Evolutionary conservation across 305 asterid genomes (phyloP), one percentile per base, ranked within the genome.

Genomic region (Andrographis paniculata): DNA sequence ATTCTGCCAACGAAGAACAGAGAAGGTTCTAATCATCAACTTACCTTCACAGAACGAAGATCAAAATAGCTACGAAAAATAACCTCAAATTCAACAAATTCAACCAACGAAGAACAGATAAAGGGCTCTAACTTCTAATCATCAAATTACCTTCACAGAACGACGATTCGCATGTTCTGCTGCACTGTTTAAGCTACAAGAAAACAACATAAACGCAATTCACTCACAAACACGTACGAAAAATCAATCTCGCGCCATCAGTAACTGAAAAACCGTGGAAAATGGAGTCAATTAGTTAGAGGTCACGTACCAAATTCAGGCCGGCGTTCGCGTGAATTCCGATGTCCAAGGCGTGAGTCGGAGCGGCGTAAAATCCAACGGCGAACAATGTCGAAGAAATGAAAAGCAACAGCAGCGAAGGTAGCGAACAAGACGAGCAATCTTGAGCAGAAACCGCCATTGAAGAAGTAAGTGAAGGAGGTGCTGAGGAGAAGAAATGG

Each of bases 161-260:
- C 72, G 59, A 56, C 2, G 87, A 78, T 60, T 78, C 87, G 63
- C 87, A 78, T 38, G 75, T 70, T 42, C 73, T 67, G 37, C 87
- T 78, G 48, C 87, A 78, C 21, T 65, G 65, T 30, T 58, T 78
- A 6, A 36, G 58, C 87, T 78, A 42, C 56, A 67, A 14, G 13
- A 7, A 20, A 39, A 17, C 12, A 16, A 39, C 33, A 24, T 6
- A 42, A 17, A 1, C 14, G 23, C 12, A 20, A 8, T 39, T 14
- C n/a, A 57, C 40, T n/a, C 30, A n/a, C n/a, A n/a, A n/a, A n/a
- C n/a, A n/a, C n/a, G n/a, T n/a, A n/a, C n/a, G n/a, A n/a, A n/a
- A n/a, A n/a, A n/a, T n/a, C n/a, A n/a, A n/a, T n/a, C n/a, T n/a
- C n/a, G n/a, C n/a, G n/a, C n/a, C n/a, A n/a, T n/a, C n/a, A n/a